A percentile compares a stretch with the other conserved stretches of the same genome.
Evolutionary conservation across 1,284 basidiomycete genomes (phyloP).

Genomic region (Apiotrichum laibachii): DNA sequence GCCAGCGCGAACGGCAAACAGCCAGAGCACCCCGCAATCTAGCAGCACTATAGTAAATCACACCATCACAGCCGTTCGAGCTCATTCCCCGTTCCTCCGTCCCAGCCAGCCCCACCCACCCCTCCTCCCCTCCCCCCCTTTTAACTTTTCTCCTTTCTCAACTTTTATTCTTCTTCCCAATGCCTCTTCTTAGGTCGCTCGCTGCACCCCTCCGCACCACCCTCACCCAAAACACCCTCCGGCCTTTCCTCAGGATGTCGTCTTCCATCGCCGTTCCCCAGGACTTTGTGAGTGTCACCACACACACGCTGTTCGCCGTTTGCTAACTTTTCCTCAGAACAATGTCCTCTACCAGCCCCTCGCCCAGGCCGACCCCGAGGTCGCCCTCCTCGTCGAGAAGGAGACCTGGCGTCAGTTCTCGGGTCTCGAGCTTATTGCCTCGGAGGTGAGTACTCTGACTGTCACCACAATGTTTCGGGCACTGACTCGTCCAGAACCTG

Average conservation of each 20-base stretch:
- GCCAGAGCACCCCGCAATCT: too few relatives aligned
- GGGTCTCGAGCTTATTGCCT: slow-evolving; percentile 68
- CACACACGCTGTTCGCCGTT: not conserved
- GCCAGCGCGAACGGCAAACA: too few relatives aligned
- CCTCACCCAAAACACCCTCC: slow-evolving; percentile 22
- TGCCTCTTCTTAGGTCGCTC: slow-evolving; percentile 24
- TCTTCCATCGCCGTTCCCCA: slow-evolving; percentile 53
- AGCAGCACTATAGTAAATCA: too few relatives aligned
- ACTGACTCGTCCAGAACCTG: slow-evolving; percentile 66
- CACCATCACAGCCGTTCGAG: too few relatives aligned
- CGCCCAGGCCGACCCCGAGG: slow-evolving; percentile 86
- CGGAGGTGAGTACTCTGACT: slow-evolving; percentile 41
- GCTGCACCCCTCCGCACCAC: slow-evolving; percentile 26
- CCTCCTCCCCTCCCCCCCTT: slow-evolving; percentile 9
- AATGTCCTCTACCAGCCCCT: slow-evolving; percentile 83
- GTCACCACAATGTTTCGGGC: not conserved
- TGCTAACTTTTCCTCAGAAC: slow-evolving; percentile 61
- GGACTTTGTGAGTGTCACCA: slow-evolving; percentile 52
- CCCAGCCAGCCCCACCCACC: not conserved
- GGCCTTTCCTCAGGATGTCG: slow-evolving; percentile 45
- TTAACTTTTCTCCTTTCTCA: slow-evolving; percentile 6
- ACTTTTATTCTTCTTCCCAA: slow-evolving; percentile 15
- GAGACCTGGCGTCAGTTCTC: slow-evolving; percentile 98
- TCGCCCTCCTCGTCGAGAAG: slow-evolving; percentile 97
- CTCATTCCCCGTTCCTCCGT: too few relatives aligned